Conservation (phyloP, 1,284 basidiomycete genomes). For the Golubevia pallescens region DNA sequence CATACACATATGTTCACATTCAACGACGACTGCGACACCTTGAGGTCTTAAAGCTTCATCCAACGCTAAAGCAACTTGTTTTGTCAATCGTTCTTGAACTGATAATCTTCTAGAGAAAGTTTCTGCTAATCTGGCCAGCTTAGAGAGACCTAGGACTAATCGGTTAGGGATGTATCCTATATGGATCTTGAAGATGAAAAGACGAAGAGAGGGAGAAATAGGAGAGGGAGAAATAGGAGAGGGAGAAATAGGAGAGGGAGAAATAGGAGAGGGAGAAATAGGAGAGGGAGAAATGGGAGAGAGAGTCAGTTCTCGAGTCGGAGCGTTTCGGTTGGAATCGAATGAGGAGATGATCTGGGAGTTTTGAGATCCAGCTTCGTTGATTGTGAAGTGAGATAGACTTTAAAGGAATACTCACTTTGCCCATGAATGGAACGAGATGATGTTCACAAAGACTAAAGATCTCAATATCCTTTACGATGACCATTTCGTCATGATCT, state of each 20-base stretch:
- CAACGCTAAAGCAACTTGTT: constrained; percentile 94
- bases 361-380: too few species aligned
- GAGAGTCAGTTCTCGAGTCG: too few species aligned
- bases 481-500: constrained; percentile 99
- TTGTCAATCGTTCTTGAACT: constrained; percentile 96
- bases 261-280: constrained; percentile 7
- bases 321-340: too few species aligned
- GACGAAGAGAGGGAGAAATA: too few species aligned
- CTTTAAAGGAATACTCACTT: constrained; percentile 72
- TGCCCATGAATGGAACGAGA: constrained; percentile 96
- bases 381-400: too few species aligned
- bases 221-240: too few species aligned
- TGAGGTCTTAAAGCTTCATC: constrained; percentile 96
- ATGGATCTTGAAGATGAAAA: constrained; percentile 35
- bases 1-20: constrained; percentile 92
- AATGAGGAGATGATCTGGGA: too few species aligned
- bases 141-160: constrained; percentile 93
- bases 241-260: too few species aligned
- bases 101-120: constrained; percentile 94
- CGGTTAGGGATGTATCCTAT: constrained; percentile 92
- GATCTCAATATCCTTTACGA: constrained; percentile 96
- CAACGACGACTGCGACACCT: constrained; percentile 90
- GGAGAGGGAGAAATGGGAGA: constrained; percentile 3
- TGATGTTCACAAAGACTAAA: constrained; percentile 98
- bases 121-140: constrained; percentile 95